These are phyloP conservation scores for Chlorociboria aeruginascens DNA, from an alignment of 495 filamentous ascomycete genomes.

Conservation along the genomic window DNA sequence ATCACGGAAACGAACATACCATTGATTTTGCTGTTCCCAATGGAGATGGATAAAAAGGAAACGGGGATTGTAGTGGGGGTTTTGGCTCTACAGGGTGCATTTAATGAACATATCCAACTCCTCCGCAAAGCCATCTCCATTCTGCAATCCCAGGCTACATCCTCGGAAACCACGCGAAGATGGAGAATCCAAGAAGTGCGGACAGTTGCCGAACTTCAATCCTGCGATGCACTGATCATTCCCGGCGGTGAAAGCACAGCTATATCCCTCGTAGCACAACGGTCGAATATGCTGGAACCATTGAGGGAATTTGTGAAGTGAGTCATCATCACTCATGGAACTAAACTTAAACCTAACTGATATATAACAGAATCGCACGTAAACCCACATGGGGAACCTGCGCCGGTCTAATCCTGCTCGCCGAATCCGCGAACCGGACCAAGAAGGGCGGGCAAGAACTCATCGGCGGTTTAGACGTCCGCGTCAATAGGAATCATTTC, in stretches of 20 bases:
- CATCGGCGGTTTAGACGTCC: conserved; percentile 82
- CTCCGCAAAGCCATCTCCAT: conserved; percentile 50
- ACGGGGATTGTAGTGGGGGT: conserved; percentile 53
- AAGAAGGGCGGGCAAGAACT: conserved; percentile 90
- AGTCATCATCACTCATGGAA: conserved; percentile 21
- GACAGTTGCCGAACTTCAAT: conserved; percentile 53
- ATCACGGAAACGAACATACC: not conserved
- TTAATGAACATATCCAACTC: conserved; percentile 74
- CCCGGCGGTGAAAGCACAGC: conserved; percentile 94
- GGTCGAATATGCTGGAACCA: conserved; percentile 71
- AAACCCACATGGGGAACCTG: conserved; percentile 96
- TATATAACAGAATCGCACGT: conserved; percentile 37
- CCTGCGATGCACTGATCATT: conserved; percentile 75
- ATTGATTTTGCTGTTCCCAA: not conserved
- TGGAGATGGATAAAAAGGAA: conserved; percentile 2
- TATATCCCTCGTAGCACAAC: conserved; percentile 76
- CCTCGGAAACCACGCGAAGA: conserved; percentile 5
- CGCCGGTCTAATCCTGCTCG: conserved; percentile 84
- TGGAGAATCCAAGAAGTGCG: conserved; percentile 68
- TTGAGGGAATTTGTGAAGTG: conserved; percentile 91
- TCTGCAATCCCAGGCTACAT: conserved; percentile 21
- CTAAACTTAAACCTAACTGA: no score
- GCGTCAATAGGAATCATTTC: conserved; percentile 92
- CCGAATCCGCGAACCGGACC: conserved; percentile 75
- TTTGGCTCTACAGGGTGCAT: conserved; percentile 88